phyloP scores from a whole-genome alignment of 179 eudicot species.

The Actinidia chinensis region DNA sequence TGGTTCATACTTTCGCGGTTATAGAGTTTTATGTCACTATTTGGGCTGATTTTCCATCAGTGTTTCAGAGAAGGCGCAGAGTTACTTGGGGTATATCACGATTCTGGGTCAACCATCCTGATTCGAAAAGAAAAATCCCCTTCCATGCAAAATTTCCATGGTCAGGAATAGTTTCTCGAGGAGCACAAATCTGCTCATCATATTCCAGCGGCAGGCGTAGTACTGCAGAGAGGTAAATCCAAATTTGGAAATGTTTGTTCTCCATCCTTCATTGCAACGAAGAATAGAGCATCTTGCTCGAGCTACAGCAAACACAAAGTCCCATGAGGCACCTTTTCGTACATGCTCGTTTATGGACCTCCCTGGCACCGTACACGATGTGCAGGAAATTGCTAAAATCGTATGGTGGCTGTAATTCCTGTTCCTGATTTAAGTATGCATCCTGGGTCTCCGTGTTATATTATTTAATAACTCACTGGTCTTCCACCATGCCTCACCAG shows the following conservation, averaged over 20 bases:
- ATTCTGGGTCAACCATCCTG: conserved; percentile 95
- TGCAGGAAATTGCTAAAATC: conserved; percentile 95
- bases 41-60: too few relatives aligned
- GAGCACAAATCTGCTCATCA: conserved; percentile 38
- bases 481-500: too few relatives aligned
- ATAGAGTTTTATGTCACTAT: too few relatives aligned
- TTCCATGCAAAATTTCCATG: conserved; percentile 76
- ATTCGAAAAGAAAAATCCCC: conserved; percentile 98
- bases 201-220: conserved; percentile 47
- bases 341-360: conserved; percentile 98
- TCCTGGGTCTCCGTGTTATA: too few relatives aligned
- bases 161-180: conserved; percentile 54
- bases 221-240: conserved; percentile 41
- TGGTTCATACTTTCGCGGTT: too few relatives aligned
- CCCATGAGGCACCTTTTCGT: conserved; percentile 95
- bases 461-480: too few relatives aligned
- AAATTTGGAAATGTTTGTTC: conserved; percentile 71
- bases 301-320: too few relatives aligned
- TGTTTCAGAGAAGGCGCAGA: too few relatives aligned
- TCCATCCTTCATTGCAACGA: conserved; percentile 77
- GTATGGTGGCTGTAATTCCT: too few relatives aligned
- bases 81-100: conserved; percentile 91
- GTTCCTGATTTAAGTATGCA: too few relatives aligned
- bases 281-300: conserved; percentile 92
- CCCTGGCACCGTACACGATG: conserved; percentile 99